phyloP scores from a whole-genome alignment of 2,329 filamentous ascomycete species.

The Ophiognomonia clavigignenti-juglandacearum region DNA sequence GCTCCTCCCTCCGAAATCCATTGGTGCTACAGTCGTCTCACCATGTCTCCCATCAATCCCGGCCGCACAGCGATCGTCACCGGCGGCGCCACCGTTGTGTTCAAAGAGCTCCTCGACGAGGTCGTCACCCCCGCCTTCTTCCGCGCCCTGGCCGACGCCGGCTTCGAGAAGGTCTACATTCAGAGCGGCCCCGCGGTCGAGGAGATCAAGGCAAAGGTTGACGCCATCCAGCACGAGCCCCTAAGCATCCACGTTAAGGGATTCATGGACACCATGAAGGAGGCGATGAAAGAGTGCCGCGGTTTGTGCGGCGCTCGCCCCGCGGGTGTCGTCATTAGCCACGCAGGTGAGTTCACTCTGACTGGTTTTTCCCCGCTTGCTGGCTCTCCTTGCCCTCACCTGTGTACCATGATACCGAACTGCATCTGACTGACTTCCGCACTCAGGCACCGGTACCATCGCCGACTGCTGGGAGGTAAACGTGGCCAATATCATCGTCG shows the following conservation, averaged over 20 bases:
- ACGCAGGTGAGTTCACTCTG: constrained; percentile 63
- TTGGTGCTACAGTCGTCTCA: background rate
- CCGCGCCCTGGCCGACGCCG: constrained; percentile 46
- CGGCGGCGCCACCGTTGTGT: constrained; percentile 85
- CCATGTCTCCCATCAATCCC: background rate
- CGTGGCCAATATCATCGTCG: constrained; percentile 80
- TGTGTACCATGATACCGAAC: background rate
- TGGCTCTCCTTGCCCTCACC: background rate
- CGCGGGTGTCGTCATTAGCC: constrained; percentile 76
- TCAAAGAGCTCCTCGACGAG: constrained; percentile 64
- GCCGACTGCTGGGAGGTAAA: constrained; percentile 72
- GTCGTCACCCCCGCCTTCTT: constrained; percentile 62
- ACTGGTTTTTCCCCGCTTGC: background rate
- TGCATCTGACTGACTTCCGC: background rate
- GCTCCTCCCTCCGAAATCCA: background rate
- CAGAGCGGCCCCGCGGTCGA: constrained; percentile 74
- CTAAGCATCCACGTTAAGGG: constrained; percentile 58
- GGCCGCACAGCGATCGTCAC: constrained; percentile 70
- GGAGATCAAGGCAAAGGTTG: constrained; percentile 38
- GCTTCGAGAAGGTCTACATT: constrained; percentile 68
- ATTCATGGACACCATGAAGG: constrained; percentile 58
- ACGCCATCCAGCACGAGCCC: constrained; percentile 19
- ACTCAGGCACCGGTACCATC: constrained; percentile 79
- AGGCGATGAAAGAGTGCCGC: constrained; percentile 54
- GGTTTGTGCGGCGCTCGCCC: constrained; percentile 37